A percentile compares a stretch with the other conserved stretches of the same genome.
Evolutionary conservation across 2,329 filamentous ascomycete species (phyloP).

Genomic region (Daldinia eschscholtzii): DNA sequence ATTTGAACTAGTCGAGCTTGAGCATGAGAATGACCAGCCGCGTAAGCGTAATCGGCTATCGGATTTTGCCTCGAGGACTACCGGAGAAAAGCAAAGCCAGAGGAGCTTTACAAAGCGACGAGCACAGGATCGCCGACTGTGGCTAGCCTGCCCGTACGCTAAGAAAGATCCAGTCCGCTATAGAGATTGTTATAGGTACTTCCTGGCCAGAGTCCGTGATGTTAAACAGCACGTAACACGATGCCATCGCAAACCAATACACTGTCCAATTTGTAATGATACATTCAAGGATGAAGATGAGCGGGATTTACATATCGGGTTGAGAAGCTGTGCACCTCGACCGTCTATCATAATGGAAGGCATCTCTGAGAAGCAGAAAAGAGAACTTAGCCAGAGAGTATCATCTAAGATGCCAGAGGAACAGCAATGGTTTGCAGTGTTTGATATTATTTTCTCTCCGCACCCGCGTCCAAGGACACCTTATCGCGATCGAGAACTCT

Average conservation of each 20-base stretch:
- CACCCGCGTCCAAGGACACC: slow-evolving; percentile 43
- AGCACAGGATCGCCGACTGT: slow-evolving; percentile 37
- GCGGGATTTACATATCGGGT: slow-evolving; percentile 40
- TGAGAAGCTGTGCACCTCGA: slow-evolving; percentile 22
- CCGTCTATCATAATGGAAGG: slow-evolving; percentile 35
- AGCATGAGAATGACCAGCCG: slow-evolving; percentile 22
- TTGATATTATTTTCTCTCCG: slow-evolving; percentile 46
- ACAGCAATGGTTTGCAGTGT: slow-evolving; percentile 51
- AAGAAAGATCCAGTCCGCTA: slow-evolving; percentile 49
- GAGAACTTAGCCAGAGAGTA: slow-evolving; percentile 39
- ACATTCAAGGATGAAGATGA: slow-evolving; percentile 44
- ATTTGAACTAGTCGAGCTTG: slow-evolving; percentile 11
- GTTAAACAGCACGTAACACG: slow-evolving; percentile 51
- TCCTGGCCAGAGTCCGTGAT: slow-evolving; percentile 48
- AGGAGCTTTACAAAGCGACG: slow-evolving; percentile 32
- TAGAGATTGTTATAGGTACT: slow-evolving; percentile 48
- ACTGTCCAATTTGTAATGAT: slow-evolving; percentile 48
- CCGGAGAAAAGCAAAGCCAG: slow-evolving; percentile 32
- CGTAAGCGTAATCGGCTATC: slow-evolving; percentile 34
- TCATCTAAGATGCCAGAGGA: slow-evolving; percentile 43
- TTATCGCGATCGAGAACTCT: slow-evolving; percentile 45
- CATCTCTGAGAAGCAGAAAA: slow-evolving; percentile 47
- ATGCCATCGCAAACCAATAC: slow-evolving; percentile 47
- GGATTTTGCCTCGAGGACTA: slow-evolving; percentile 23
- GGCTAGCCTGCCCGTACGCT: slow-evolving; percentile 51